A percentile compares a stretch with the other conserved stretches of the same genome.
Evolutionary conservation across 345 rosid genomes (phyloP).

Genomic region (Eucalyptus leucophloia): DNA sequence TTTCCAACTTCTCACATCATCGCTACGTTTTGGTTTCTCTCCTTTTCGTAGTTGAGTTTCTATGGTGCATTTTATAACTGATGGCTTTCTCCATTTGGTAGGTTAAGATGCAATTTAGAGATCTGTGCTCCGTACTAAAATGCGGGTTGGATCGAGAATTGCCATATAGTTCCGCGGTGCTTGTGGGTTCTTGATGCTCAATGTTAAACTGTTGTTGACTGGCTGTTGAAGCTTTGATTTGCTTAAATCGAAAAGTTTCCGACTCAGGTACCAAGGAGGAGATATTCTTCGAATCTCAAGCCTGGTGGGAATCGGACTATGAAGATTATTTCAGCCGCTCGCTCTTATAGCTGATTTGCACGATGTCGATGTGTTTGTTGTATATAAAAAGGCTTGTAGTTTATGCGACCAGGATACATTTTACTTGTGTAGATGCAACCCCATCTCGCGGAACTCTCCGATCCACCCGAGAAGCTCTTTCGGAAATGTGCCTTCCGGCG

Average conservation of each 20-base stretch:
- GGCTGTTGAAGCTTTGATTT: not conserved
- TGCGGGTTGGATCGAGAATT: not conserved
- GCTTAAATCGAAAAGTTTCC: not conserved
- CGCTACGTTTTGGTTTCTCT: not conserved
- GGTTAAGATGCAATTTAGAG: not conserved
- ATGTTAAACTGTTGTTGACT: not conserved
- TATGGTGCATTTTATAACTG: not conserved
- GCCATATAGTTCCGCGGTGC: not conserved
- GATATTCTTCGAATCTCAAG: conserved; percentile 39
- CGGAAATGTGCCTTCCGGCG: not conserved
- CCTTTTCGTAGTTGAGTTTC: not conserved
- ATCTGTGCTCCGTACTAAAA: not conserved
- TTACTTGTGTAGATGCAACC: not conserved
- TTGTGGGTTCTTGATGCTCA: not conserved
- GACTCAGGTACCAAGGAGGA: conserved; percentile 25
- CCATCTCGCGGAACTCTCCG: conserved; percentile 25
- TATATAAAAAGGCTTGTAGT: not conserved
- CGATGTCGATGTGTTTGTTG: not conserved
- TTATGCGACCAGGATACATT: not conserved
- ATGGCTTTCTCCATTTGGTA: not conserved
- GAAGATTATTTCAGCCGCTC: conserved; percentile 40
- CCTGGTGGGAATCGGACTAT: conserved; percentile 48
- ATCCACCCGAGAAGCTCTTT: conserved; percentile 13
- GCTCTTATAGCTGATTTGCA: not conserved
- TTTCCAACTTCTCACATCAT: not conserved